Evolutionary conservation across 495 filamentous ascomycete genomes (phyloP), one percentile per base, ranked within the genome.

Genomic region (Corynascus novoguineensis): DNA sequence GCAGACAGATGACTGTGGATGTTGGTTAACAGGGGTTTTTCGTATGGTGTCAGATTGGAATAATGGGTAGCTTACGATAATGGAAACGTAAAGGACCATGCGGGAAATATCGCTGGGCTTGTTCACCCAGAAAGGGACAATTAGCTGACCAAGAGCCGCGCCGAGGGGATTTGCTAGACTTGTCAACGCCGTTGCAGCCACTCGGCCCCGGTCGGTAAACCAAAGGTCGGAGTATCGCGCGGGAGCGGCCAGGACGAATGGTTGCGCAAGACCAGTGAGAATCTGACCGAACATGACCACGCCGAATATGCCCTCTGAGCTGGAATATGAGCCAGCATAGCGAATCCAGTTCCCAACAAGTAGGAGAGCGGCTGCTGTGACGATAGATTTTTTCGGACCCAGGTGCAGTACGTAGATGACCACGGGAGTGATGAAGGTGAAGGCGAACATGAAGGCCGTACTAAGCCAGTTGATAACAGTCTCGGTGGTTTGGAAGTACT

Each of bases 201-300:
- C 88, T 50, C 93, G 84, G 15, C 90, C 92, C 0, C 75, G 68
- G 57, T 89, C 85, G 0, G 89, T 88, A 72, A 98, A 98, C 93
- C 93, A 97, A 29, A 96, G 75, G 65, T 96, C 91, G 53, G 87
- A 92, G 65, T 96, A 98, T 53, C 90, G 79, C 3, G 93, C 91
- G 0, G 93, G 92, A 1, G 93, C 90, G 35, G 87, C 83, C 5
- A 97, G 82, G 31, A 95, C 90, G 71, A 97, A 97, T 0, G 93
- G 92, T 59, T 98, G 93, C 12, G 89, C 86, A 9, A 96, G 74
- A 0, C 93, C 93, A 35, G 86, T 89, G 17, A 98, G 72, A 71
- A 97, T 86, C 73, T 98, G 93, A n/a, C 92, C 93, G 69, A 96
- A 86, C 86, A 97, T 89, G 41, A 89, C 86, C 21, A 88, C 78